phyloP scores from a whole-genome alignment of 805 yeast species.

The Yarrowia bubula region DNA sequence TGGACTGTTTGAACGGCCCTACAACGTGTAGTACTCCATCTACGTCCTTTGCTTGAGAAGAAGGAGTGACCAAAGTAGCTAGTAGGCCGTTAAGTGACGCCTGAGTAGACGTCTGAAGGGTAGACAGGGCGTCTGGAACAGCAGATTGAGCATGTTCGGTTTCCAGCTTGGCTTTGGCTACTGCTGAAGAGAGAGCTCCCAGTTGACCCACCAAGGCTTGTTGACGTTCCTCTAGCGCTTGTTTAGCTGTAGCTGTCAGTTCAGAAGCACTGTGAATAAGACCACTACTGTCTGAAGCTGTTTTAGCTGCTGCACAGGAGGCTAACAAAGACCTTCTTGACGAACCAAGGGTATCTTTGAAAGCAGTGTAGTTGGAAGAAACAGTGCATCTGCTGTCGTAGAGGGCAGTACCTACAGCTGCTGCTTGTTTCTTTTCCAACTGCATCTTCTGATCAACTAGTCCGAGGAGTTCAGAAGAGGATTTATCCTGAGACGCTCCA shows the following conservation, averaged over 20 bases:
- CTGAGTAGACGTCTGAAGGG: slow-evolving; percentile 2
- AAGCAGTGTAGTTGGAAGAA: background rate
- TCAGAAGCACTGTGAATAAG: slow-evolving; percentile 2
- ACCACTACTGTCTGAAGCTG: slow-evolving; percentile 5
- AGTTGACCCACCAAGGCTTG: slow-evolving; percentile 9
- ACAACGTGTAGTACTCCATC: slow-evolving; percentile 4
- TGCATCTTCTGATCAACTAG: background rate
- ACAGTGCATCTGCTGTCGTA: background rate
- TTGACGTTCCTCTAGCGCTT: slow-evolving; percentile 10
- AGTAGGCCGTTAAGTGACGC: background rate
- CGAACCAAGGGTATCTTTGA: background rate
- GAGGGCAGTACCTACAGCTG: slow-evolving; percentile 1
- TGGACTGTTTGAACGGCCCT: background rate
- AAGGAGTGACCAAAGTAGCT: slow-evolving; percentile 15
- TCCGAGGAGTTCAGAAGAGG: background rate
- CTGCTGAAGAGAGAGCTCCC: background rate
- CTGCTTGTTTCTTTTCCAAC: slow-evolving; percentile 10
- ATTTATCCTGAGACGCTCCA: background rate
- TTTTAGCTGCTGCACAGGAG: slow-evolving; percentile 6
- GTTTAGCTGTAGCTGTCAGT: background rate
- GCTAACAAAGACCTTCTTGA: background rate
- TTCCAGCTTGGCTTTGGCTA: slow-evolving; percentile 9
- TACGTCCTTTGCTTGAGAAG: slow-evolving; percentile 1
- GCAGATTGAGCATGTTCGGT: slow-evolving; percentile 13
- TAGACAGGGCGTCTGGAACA: slow-evolving; percentile 11